A percentile compares a stretch with the other conserved stretches of the same genome.
phyloP scores from a whole-genome alignment of 2,329 filamentous ascomycete genomes.

The Hypoxylon sp. region DNA sequence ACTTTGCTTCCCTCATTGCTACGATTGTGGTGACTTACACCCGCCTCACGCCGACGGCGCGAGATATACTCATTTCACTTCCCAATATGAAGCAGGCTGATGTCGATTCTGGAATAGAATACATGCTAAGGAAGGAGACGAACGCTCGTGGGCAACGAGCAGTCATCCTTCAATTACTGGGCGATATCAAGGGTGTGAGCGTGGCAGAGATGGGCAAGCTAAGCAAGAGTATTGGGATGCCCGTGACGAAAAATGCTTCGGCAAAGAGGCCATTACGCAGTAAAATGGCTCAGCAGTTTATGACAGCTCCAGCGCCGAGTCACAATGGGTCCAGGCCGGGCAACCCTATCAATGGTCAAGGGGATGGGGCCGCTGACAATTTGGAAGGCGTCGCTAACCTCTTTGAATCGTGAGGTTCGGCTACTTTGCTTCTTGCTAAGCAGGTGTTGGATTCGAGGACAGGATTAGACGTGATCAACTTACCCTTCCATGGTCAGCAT shows the following conservation, averaged over 20 bases:
- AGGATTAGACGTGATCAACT: background rate
- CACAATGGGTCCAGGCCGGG: constrained; percentile 46
- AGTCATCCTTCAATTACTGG: constrained; percentile 86
- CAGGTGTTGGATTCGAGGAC: background rate
- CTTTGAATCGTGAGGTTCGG: constrained; percentile 56
- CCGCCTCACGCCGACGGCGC: constrained; percentile 77
- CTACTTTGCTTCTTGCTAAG: background rate
- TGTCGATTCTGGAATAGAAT: constrained; percentile 75
- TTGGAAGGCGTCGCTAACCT: constrained; percentile 70
- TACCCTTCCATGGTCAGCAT: background rate
- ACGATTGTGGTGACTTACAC: constrained; percentile 85
- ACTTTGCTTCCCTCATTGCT: constrained; percentile 89
- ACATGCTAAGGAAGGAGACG: constrained; percentile 70
- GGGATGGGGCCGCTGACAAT: constrained; percentile 63
- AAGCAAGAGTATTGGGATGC: constrained; percentile 64
- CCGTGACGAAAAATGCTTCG: constrained; percentile 44
- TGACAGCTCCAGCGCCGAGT: constrained; percentile 65
- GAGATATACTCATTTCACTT: constrained; percentile 81
- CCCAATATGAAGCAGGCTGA: constrained; percentile 80
- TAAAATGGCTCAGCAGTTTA: constrained; percentile 77
- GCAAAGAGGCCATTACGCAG: constrained; percentile 64
- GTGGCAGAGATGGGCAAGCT: constrained; percentile 95
- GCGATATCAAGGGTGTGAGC: constrained; percentile 89
- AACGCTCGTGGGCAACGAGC: constrained; percentile 84
- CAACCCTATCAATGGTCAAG: constrained; percentile 19